These are phyloP conservation scores for Trifolium repens DNA, from an alignment of 306 rosid species.

Conservation along the genomic window DNA sequence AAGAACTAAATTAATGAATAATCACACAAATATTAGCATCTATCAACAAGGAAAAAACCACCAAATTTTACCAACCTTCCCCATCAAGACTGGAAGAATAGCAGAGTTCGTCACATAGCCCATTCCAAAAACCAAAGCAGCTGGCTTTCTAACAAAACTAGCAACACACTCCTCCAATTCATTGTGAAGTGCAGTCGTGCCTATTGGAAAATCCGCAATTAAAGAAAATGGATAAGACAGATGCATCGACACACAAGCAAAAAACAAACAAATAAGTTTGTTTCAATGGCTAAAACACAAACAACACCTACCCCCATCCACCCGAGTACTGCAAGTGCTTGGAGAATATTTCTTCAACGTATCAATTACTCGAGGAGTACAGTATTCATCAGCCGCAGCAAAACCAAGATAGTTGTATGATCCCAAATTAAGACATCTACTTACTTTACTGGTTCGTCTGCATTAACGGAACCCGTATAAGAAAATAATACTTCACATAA, in stretches of 20 bases:
- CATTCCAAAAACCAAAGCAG: slow-evolving; percentile 90
- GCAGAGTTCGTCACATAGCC: slow-evolving; percentile 92
- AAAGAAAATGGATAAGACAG: background rate
- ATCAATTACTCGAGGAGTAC: slow-evolving; percentile 84
- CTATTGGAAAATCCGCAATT: slow-evolving; percentile 45
- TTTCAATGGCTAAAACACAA: slow-evolving; percentile 18
- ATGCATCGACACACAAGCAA: slow-evolving; percentile 21
- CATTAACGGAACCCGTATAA: background rate
- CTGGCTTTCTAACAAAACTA: slow-evolving; percentile 53
- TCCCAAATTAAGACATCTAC: slow-evolving; percentile 89
- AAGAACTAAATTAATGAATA: slow-evolving; percentile 7
- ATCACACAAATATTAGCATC: slow-evolving; percentile 6
- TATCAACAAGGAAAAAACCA: slow-evolving; percentile 5
- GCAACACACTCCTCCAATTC: slow-evolving; percentile 78
- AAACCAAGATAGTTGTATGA: slow-evolving; percentile 94
- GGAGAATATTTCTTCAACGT: slow-evolving; percentile 75
- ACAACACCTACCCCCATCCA: slow-evolving; percentile 71
- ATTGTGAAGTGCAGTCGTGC: slow-evolving; percentile 70
- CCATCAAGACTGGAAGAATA: slow-evolving; percentile 78
- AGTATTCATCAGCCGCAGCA: slow-evolving; percentile 90
- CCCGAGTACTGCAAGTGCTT: slow-evolving; percentile 88
- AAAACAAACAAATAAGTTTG: background rate
- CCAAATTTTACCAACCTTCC: slow-evolving; percentile 60
- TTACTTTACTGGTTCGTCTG: slow-evolving; percentile 67
- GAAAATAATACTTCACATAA: background rate